Evolutionary conservation across 352 stramenopile genomes (phyloP).

Genomic region (Phytophthora pseudosyringae): DNA sequence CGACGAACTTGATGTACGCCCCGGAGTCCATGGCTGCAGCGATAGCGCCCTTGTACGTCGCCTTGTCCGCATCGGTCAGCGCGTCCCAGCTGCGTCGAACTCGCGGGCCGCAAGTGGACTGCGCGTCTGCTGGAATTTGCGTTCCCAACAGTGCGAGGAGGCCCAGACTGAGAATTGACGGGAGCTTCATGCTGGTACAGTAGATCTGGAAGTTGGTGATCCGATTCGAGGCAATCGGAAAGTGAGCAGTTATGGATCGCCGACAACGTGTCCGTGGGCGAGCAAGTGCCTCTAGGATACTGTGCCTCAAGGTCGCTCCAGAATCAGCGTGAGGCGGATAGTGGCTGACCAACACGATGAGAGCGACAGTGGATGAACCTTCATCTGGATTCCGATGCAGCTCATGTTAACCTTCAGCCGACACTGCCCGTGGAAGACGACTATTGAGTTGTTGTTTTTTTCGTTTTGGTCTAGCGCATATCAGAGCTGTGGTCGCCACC

Average conservation of each 20-base stretch:
- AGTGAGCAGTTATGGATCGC: slow-evolving; percentile 13
- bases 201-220: slow-evolving; percentile 2
- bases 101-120: slow-evolving; percentile 29
- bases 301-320: not conserved
- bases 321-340: slow-evolving; percentile 3
- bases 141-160: slow-evolving; percentile 12
- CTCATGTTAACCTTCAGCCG: slow-evolving; percentile 1
- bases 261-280: not conserved
- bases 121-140: slow-evolving; percentile 1
- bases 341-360: slow-evolving; percentile 13
- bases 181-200: slow-evolving; percentile 16
- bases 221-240: slow-evolving; percentile 17
- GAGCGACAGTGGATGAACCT: slow-evolving; percentile 6
- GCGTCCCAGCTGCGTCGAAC: slow-evolving; percentile 46
- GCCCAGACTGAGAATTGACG: slow-evolving; percentile 19
- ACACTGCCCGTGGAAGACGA: not conserved
- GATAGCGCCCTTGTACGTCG: slow-evolving; percentile 39
- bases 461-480: slow-evolving; percentile 1
- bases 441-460: slow-evolving; percentile 1
- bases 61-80: slow-evolving; percentile 37
- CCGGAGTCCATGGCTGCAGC: slow-evolving; percentile 47
- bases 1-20: slow-evolving; percentile 54
- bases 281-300: not conserved
- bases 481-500: slow-evolving; percentile 1
- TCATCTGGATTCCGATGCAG: slow-evolving; percentile 18